A percentile compares a stretch with the other conserved stretches of the same genome.
These are phyloP conservation scores for Neocatenulostroma microsporum DNA, from an alignment of 2,329 filamentous ascomycete genomes.

Conservation along the genomic window DNA sequence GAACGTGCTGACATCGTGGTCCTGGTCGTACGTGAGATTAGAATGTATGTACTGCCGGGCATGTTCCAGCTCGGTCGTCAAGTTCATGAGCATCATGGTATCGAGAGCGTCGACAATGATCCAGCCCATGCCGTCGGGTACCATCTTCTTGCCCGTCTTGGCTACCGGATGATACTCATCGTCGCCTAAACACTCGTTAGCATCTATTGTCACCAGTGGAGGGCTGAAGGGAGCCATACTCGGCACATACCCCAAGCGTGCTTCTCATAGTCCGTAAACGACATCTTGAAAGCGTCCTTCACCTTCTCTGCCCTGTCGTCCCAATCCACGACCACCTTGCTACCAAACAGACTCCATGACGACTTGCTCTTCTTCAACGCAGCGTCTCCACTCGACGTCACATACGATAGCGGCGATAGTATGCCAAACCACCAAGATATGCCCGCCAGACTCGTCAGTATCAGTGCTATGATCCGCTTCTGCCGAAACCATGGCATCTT, in stretches of 20 bases:
- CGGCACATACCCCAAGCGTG: constrained; percentile 78
- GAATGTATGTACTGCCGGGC: constrained; percentile 83
- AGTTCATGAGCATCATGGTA: constrained; percentile 97
- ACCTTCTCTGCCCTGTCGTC: constrained; percentile 67
- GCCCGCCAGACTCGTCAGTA: constrained; percentile 48
- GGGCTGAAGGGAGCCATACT: constrained; percentile 15
- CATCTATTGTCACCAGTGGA: no score
- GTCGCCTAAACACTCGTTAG: constrained; percentile 41
- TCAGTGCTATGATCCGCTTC: constrained; percentile 52
- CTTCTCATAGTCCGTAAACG: constrained; percentile 86
- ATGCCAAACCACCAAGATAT: constrained; percentile 63
- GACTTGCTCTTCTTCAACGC: constrained; percentile 16
- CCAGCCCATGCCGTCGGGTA: constrained; percentile 84
- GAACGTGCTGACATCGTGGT: constrained; percentile 95
- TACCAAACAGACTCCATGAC: constrained; percentile 17
- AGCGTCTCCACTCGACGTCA: constrained; percentile 10
- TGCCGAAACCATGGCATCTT: constrained; percentile 52
- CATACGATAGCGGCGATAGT: constrained; percentile 37
- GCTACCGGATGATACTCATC: constrained; percentile 82
- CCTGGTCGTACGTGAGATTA: constrained; percentile 74
- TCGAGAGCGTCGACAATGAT: constrained; percentile 95
- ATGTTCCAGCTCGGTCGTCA: constrained; percentile 74
- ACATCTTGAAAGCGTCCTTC: constrained; percentile 80
- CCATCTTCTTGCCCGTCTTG: constrained; percentile 76
- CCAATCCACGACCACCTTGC: constrained; percentile 57